phyloP scores from a whole-genome alignment of 805 yeast genomes.

The Schwanniomyces sp. region DNA sequence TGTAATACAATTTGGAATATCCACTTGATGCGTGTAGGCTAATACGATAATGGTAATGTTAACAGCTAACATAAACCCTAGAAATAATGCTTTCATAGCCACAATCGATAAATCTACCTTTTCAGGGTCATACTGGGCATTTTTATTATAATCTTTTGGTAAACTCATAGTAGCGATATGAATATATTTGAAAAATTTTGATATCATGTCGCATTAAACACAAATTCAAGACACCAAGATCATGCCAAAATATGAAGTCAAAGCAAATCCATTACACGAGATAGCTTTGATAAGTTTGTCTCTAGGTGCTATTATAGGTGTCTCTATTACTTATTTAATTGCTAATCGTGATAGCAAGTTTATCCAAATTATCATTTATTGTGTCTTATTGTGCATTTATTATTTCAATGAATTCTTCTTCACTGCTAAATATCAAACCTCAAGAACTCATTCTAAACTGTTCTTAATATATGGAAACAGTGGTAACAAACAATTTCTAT shows the following conservation, averaged over 20 bases:
- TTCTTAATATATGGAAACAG: constrained; percentile 35
- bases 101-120: constrained; percentile 30
- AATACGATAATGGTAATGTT: constrained; percentile 7
- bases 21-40: neutral
- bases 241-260: constrained; percentile 11
- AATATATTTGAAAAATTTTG: neutral
- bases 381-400: constrained; percentile 18
- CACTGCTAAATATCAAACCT: constrained; percentile 24
- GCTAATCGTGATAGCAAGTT: neutral
- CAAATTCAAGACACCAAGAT: neutral
- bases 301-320: constrained; percentile 18
- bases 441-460: constrained; percentile 22
- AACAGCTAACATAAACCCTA: constrained; percentile 26
- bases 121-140: constrained; percentile 21
- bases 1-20: neutral
- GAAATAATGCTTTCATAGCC: constrained; percentile 27
- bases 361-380: constrained; percentile 11
- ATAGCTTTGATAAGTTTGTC: constrained; percentile 15
- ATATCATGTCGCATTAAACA: neutral
- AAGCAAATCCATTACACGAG: constrained; percentile 16
- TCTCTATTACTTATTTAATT: constrained; percentile 1
- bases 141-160: neutral
- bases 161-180: neutral
- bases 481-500: constrained; percentile 31
- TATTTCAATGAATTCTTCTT: constrained; percentile 27